Evolutionary conservation across 2,329 filamentous ascomycete genomes (phyloP).

Genomic region (Xylariaceae sp.): DNA sequence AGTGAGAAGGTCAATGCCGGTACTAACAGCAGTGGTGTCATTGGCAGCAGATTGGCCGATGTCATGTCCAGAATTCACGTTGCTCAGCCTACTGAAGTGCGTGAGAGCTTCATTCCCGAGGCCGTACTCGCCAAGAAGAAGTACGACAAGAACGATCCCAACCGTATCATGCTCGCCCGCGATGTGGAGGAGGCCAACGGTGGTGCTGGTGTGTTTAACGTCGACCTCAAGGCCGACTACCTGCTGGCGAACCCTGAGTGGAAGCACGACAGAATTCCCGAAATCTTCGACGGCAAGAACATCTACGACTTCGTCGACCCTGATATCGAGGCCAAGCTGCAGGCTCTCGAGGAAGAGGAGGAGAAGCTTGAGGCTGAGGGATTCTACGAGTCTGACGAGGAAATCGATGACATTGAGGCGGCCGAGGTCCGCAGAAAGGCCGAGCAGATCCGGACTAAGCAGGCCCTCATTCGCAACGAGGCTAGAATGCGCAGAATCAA

Average conservation of each 20-base stretch:
- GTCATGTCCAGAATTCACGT: conserved; percentile 94
- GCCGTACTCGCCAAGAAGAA: conserved; percentile 75
- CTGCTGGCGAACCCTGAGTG: conserved; percentile 81
- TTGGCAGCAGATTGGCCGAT: conserved; percentile 78
- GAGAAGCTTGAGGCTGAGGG: conserved; percentile 86
- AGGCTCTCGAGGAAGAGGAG: conserved; percentile 90
- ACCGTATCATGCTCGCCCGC: conserved; percentile 71
- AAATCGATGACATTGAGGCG: conserved; percentile 83
- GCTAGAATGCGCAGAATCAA: conserved; percentile 96
- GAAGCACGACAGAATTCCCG: conserved; percentile 94
- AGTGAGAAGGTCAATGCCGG: conserved; percentile 94
- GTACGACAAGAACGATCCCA: conserved; percentile 86
- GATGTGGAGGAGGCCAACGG: conserved; percentile 90
- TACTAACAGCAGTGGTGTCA: conserved; percentile 67
- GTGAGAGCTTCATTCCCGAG: conserved; percentile 85
- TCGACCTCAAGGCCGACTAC: conserved; percentile 87
- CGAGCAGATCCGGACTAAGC: conserved; percentile 92
- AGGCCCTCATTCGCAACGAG: conserved; percentile 85
- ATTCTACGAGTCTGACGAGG: conserved; percentile 81
- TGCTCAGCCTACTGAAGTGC: conserved; percentile 77
- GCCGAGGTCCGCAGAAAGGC: conserved; percentile 87
- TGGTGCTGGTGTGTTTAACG: conserved; percentile 91
- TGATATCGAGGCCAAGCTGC: conserved; percentile 90
- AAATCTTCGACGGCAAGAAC: conserved; percentile 92
- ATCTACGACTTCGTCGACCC: conserved; percentile 96